phyloP scores from a whole-genome alignment of 1,284 basidiomycete species.

The Ustilago cynodontis region DNA sequence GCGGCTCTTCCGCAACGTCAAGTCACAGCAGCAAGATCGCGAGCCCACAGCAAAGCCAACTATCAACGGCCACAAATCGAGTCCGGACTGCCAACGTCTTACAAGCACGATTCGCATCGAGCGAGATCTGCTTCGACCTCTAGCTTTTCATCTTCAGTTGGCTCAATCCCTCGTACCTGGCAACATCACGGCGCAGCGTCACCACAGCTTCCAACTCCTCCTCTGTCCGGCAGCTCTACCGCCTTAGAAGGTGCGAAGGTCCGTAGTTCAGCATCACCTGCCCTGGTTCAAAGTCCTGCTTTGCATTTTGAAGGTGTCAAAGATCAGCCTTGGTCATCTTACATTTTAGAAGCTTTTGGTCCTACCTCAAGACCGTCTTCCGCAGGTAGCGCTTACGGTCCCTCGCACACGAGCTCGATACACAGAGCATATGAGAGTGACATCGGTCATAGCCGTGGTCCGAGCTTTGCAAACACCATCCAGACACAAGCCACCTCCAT shows the following conservation, averaged over 20 bases:
- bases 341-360: background rate
- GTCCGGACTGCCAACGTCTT: slow-evolving; percentile 23
- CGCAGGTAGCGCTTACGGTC: background rate
- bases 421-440: slow-evolving; percentile 3
- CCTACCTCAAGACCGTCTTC: background rate
- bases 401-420: slow-evolving; percentile 5
- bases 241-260: background rate
- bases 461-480: slow-evolving; percentile 14
- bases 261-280: background rate
- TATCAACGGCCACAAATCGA: slow-evolving; percentile 14
- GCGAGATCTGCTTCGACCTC: background rate
- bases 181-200: background rate
- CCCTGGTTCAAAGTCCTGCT: slow-evolving; percentile 15
- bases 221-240: background rate
- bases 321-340: slow-evolving; percentile 15
- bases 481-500: slow-evolving; percentile 4
- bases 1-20: background rate
- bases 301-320: slow-evolving; percentile 6
- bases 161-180: background rate
- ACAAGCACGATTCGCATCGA: slow-evolving; percentile 4
- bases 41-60: background rate
- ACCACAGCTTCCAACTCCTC: background rate
- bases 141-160: background rate
- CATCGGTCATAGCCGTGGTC: slow-evolving; percentile 9
- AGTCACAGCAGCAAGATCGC: background rate